Base-by-base conservation (phyloP, 768 basidiomycete genomes). In the Tylopilus felleus region DNA sequence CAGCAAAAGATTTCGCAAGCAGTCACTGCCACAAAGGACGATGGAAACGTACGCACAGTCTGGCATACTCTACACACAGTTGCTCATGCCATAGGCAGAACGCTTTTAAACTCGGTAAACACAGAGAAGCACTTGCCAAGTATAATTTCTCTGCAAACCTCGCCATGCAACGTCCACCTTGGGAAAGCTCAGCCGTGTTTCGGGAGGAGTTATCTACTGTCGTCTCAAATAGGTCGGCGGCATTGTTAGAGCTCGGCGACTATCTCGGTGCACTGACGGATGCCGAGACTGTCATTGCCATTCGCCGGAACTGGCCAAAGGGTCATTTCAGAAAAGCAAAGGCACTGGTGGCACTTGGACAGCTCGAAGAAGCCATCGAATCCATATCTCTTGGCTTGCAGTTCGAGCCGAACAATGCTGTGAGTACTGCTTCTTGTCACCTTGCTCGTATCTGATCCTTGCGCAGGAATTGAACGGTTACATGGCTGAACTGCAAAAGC, bases 261-360 rank as follows among this genome's bases (percentile, higher is more conserved):
- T 86, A 76, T 61, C 77, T 92, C 47, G 80, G 82, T 22, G 88
- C 93, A 5, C 73, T 95, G 8, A 85, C 85, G 25, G 97, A 99
- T 65, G 94, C 97, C 0, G 94, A 98, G 52, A 85, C 86, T 2
- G 93, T 98, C 64, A 86, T 97, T 39, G 72, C 81, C 58, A 74
- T 97, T 48, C 89, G 93, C 64, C 78, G 85, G 52, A 85, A 84
- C 42, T 98, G 96, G 95, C 83, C 89, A 63, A 99, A 98, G 66
- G 97, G 94, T 0, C 91, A 98, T 70, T 97, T 97, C 77, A 80
- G 97, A 54, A 94, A 90, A 66, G 90, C 92, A 2, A 93, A 92
- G 67, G 93, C 96, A 0, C 75, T 99, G 40, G 74, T 90, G 2
- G 92, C 81, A 21, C 76, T 99, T 47, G 79, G 77, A 4, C 73